phyloP scores from a whole-genome alignment of 2,329 filamentous ascomycete genomes.

The Aureobasidium sp. region DNA sequence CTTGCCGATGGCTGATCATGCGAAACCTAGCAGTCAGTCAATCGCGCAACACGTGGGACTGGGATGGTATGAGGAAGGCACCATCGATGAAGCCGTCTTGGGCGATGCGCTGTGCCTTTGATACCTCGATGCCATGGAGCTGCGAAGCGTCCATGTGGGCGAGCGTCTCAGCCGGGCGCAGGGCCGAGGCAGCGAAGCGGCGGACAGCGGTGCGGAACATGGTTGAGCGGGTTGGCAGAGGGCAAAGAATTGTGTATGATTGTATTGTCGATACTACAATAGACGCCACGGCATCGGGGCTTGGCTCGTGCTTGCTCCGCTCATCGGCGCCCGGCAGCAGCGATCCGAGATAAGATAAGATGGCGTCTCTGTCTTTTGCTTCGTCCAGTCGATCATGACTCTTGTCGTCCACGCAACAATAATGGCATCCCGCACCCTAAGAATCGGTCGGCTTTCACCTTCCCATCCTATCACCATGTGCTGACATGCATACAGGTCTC shows the following conservation, averaged over 20 bases:
- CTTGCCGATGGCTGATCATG: slow-evolving; percentile 76
- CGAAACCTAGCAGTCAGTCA: slow-evolving; percentile 16
- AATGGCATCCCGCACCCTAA: slow-evolving; percentile 59
- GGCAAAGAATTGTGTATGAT: too few relatives aligned
- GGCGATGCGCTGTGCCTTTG: slow-evolving; percentile 71
- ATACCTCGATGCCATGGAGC: slow-evolving; percentile 54
- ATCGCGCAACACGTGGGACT: not conserved
- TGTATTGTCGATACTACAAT: too few relatives aligned
- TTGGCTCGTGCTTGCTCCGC: too few relatives aligned
- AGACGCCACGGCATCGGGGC: too few relatives aligned
- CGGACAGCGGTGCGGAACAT: slow-evolving; percentile 68
- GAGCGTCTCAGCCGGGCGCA: slow-evolving; percentile 46
- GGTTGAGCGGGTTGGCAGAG: too few relatives aligned
- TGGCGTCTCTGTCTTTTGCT: not conserved
- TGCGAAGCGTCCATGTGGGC: slow-evolving; percentile 40
- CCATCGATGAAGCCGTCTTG: slow-evolving; percentile 72
- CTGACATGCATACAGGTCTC: slow-evolving; percentile 55
- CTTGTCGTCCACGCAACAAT: slow-evolving; percentile 11
- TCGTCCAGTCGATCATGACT: not conserved
- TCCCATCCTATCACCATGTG: not conserved
- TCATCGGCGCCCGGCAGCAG: too few relatives aligned
- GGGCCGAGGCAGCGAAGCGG: slow-evolving; percentile 58
- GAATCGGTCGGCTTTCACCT: slow-evolving; percentile 52
- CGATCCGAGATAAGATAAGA: too few relatives aligned
- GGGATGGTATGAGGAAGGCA: slow-evolving; percentile 44